Percentiles rank a stretch among this genome's conserved stretches.
Conservation (phyloP, 164 flowering plant species). For the Aristolochia fimbriata region DNA sequence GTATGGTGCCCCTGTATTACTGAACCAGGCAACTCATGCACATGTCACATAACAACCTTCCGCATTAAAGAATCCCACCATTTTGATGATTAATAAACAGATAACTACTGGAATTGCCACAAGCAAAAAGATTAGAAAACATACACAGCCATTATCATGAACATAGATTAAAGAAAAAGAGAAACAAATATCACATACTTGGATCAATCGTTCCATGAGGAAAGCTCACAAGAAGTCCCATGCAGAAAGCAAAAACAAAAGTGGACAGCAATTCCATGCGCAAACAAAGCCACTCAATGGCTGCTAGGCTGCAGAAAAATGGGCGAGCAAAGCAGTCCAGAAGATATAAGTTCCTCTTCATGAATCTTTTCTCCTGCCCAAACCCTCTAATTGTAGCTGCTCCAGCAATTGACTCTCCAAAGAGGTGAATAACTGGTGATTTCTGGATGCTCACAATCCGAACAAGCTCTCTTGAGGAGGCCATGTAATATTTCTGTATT, state of each 20-base stretch:
- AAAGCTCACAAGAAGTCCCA: slow-evolving; percentile 89
- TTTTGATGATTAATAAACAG: no score
- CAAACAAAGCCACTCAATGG: slow-evolving; percentile 98
- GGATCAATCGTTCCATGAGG: slow-evolving; percentile 96
- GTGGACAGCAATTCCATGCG: slow-evolving; percentile 98
- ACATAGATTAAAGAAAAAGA: no score
- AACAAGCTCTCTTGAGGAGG: slow-evolving; percentile 92
- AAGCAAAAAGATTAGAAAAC: neutral
- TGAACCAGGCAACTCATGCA: no score
- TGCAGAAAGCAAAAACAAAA: slow-evolving; percentile 92
- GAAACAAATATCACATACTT: slow-evolving; percentile 39
- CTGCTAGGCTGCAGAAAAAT: slow-evolving; percentile 89
- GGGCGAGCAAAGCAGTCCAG: slow-evolving; percentile 98
- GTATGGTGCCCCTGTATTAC: no score
- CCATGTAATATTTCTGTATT: slow-evolving; percentile 96
- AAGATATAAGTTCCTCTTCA: slow-evolving; percentile 92
- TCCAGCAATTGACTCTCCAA: slow-evolving; percentile 97
- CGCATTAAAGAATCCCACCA: no score
- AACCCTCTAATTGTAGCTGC: slow-evolving; percentile 96
- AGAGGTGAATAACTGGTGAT: slow-evolving; percentile 89
- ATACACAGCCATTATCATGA: neutral
- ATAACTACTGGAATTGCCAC: no score
- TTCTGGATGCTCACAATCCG: slow-evolving; percentile 96
- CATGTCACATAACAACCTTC: no score
- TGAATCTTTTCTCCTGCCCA: slow-evolving; percentile 91